Evolutionary conservation across 306 rosid genomes (phyloP).

Genomic region (Acacia confusa): DNA sequence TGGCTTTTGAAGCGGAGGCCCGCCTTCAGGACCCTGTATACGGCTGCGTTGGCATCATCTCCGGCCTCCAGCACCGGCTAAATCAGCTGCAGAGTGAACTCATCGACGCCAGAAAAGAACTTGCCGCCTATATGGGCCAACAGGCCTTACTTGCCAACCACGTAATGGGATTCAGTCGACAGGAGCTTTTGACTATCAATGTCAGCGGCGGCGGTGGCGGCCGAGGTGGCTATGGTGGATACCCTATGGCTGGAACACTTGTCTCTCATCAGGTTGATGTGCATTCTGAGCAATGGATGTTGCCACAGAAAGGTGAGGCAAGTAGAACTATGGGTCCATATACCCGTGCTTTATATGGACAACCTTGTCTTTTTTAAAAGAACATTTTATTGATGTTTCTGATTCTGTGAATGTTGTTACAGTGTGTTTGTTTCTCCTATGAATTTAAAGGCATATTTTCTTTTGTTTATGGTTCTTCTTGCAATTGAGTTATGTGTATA

Average conservation of each 20-base stretch:
- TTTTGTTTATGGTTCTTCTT: too few species aligned
- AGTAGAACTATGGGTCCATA: neutral
- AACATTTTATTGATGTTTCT: too few species aligned
- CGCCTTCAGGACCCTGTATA: neutral
- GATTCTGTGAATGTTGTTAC: too few species aligned
- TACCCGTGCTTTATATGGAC: neutral
- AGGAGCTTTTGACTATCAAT: neutral
- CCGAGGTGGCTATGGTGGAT: neutral
- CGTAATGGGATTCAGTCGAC: neutral
- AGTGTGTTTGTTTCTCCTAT: too few species aligned
- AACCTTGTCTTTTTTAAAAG: too few species aligned
- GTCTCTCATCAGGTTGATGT: neutral
- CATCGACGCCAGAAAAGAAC: neutral
- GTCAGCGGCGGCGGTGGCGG: neutral
- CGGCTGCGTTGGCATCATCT: slow-evolving; percentile 15
- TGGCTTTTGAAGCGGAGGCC: slow-evolving; percentile 21
- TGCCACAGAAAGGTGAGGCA: neutral
- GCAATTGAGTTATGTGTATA: too few species aligned
- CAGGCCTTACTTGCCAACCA: neutral
- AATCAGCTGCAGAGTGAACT: neutral
- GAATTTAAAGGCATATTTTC: too few species aligned
- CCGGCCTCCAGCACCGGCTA: neutral
- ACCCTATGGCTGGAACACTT: neutral
- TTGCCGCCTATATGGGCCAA: neutral
- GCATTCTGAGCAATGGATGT: neutral